Base-by-base conservation (phyloP, 257 asterid species). In the Craterostigma plantagineum region DNA sequence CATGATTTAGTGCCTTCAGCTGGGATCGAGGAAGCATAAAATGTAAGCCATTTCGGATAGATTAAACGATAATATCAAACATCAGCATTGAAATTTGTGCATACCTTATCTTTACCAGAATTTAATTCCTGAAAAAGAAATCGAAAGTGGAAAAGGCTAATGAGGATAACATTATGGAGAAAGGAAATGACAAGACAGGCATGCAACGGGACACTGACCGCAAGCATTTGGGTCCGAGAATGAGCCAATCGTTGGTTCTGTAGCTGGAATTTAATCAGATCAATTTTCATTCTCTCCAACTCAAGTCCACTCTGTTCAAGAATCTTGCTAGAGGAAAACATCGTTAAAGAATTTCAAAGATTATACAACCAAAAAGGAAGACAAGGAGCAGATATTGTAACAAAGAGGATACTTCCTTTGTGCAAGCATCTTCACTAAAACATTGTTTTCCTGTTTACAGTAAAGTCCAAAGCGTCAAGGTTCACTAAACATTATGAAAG, bases 361-460 rank as follows among this genome's bases (percentile, higher is more conserved):
- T n/a, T n/a, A n/a, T 18, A 6, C 1, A 14, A 41, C n/a, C n/a
- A n/a, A n/a, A 50, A 13, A 41, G 40, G 40, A 42, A 38, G 34
- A 58, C 18, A 51, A 16, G 14, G 47, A 7, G 35, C 8, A 46
- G 33, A 55, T 43, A 15, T 33, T 11, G 12, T 17, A 33, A 34
- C 8, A 56, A 18, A 55, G 58, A 67, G 81, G 86, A 76, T 83
- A 79, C 95, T 71, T 66, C 67, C 77, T 71, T 48, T 76, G 91
- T 7, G 63, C 81, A 63, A 83, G 17, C 51, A 74, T 61, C 66
- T 69, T 69, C 62, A 34, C 46, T 38, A 79, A 56, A 36, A 74
- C 55, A 76, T 51, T 7, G 56, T 76, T 71, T 52, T 76, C 87
- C 95, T 83, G 57, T 23, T 23, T 44, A 56, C 33, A 34, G 54